Conservation (phyloP, 345 rosid genomes). For the Populus simonii region DNA sequence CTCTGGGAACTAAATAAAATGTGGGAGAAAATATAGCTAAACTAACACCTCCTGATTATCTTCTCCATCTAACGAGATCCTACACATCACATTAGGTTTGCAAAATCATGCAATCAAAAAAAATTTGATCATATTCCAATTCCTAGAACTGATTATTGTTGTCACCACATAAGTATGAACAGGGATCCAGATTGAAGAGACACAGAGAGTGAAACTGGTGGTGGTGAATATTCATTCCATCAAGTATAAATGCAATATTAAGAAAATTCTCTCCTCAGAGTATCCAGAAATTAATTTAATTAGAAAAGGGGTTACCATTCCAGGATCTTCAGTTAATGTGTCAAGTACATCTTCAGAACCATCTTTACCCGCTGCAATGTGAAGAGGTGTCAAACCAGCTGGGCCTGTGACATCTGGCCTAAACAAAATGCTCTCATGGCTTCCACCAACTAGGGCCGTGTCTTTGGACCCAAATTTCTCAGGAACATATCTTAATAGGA, state of each 20-base stretch:
- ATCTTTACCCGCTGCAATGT: constrained; percentile 99
- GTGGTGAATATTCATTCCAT: not conserved
- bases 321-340: constrained; percentile 80
- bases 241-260: constrained; percentile 1
- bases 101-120: not conserved
- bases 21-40: not conserved
- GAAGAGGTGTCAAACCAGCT: constrained; percentile 96
- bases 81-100: not conserved
- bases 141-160: not conserved
- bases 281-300: constrained; percentile 5
- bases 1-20: not conserved
- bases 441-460: constrained; percentile 20
- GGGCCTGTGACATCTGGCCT: constrained; percentile 89
- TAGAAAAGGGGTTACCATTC: constrained; percentile 52
- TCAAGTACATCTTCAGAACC: constrained; percentile 86
- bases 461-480: constrained; percentile 31
- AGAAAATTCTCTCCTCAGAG: not conserved
- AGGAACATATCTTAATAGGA: constrained; percentile 70
- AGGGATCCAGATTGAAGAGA: not conserved
- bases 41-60: not conserved
- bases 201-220: not conserved
- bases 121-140: not conserved
- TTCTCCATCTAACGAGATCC: not conserved
- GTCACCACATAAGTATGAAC: not conserved
- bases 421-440: constrained; percentile 44